These are phyloP conservation scores for Capronia coronata DNA, from an alignment of 2,329 filamentous ascomycete genomes.

Conservation along the genomic window DNA sequence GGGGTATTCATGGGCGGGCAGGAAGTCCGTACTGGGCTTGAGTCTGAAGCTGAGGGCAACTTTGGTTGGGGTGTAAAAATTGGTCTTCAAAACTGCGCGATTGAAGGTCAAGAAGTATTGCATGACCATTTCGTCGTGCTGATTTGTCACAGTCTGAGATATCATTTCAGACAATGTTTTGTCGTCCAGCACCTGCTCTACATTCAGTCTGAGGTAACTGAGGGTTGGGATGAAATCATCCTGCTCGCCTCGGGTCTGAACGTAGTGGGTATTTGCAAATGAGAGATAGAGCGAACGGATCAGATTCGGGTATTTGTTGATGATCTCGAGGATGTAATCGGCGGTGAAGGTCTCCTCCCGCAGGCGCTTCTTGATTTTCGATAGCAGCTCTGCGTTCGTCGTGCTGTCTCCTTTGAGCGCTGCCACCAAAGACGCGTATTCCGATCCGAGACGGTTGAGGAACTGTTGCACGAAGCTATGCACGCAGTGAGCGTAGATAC, in stretches of 20 bases:
- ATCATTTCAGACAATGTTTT: constrained; percentile 68
- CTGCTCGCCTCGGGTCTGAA: constrained; percentile 57
- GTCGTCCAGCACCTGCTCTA: constrained; percentile 70
- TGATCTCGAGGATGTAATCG: constrained; percentile 97
- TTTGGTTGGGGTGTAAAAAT: constrained; percentile 96
- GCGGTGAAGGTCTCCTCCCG: constrained; percentile 96
- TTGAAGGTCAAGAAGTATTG: constrained; percentile 95
- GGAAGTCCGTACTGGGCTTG: constrained; percentile 66
- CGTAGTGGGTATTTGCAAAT: constrained; percentile 81
- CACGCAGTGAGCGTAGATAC: constrained; percentile 92
- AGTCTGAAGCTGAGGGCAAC: constrained; percentile 95
- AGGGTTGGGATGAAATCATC: constrained; percentile 66
- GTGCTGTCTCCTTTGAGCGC: constrained; percentile 76
- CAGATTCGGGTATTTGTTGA: constrained; percentile 79
- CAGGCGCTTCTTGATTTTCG: constrained; percentile 90
- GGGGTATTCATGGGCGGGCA: constrained; percentile 87
- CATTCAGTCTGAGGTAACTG: constrained; percentile 59
- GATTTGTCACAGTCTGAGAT: constrained; percentile 72
- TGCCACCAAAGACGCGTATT: constrained; percentile 80
- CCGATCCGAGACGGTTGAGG: constrained; percentile 84
- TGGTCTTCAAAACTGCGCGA: constrained; percentile 86
- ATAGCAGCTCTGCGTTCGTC: constrained; percentile 75
- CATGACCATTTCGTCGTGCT: constrained; percentile 98
- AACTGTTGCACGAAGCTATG: constrained; percentile 99
- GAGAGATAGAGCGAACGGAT: constrained; percentile 83